These are phyloP conservation scores for Fusarium sp. DNA, from an alignment of 2,329 filamentous ascomycete species.

Conservation along the genomic window DNA sequence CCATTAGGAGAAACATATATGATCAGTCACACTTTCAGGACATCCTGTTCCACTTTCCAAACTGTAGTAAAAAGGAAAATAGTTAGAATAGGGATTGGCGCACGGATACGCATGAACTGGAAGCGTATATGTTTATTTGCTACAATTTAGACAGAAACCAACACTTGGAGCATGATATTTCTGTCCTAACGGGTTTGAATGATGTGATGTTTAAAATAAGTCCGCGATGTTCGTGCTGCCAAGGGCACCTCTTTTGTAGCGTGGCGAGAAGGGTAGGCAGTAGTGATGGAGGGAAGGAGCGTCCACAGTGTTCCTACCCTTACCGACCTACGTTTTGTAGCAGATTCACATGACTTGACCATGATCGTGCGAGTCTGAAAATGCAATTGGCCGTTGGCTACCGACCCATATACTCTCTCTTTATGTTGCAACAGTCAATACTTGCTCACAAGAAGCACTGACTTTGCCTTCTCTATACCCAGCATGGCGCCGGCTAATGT, in stretches of 20 bases:
- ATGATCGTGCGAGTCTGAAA: neutral
- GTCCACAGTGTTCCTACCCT: constrained; percentile 10
- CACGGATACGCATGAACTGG: constrained; percentile 29
- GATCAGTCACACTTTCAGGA: neutral
- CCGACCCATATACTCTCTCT: neutral
- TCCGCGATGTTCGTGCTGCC: neutral
- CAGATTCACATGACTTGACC: constrained; percentile 19
- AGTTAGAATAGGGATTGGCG: constrained; percentile 28
- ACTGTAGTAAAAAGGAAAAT: constrained; percentile 19
- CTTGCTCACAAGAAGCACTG: neutral
- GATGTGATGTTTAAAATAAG: neutral
- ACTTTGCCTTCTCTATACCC: neutral
- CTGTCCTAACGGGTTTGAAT: neutral
- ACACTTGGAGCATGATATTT: constrained; percentile 12
- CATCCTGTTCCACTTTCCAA: constrained; percentile 9
- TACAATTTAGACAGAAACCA: constrained; percentile 34
- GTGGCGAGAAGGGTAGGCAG: neutral
- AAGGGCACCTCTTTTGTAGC: neutral
- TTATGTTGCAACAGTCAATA: neutral
- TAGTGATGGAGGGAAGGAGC: constrained; percentile 16
- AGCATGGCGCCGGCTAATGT: constrained; percentile 42
- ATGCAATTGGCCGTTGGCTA: neutral
- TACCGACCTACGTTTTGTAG: neutral
- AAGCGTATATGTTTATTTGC: constrained; percentile 38
- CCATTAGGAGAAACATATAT: constrained; percentile 1